Evolutionary conservation across 164 flowering plant species (phyloP).

Genomic region (Vitis rupestris): DNA sequence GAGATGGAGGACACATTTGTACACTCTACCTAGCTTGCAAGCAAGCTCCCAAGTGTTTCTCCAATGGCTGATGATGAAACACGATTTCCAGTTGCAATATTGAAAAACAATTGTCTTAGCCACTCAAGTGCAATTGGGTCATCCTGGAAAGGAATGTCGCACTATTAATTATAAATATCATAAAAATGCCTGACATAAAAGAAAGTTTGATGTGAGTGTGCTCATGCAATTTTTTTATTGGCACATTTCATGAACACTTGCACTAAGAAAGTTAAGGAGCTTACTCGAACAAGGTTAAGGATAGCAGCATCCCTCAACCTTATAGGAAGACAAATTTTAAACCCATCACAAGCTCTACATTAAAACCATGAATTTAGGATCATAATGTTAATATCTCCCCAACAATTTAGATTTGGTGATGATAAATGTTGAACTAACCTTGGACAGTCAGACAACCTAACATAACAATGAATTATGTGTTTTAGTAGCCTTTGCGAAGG

Average conservation of each 20-base stretch:
- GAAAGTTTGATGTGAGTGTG: no score
- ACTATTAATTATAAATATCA: not conserved
- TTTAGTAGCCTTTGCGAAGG: constrained; percentile 23
- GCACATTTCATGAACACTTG: no score
- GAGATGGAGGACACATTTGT: not conserved
- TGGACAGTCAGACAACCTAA: constrained; percentile 22
- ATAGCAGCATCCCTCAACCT: constrained; percentile 14
- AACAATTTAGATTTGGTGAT: not conserved
- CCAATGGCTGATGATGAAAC: not conserved
- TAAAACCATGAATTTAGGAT: not conserved
- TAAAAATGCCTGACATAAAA: not conserved
- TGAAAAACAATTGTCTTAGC: constrained; percentile 1
- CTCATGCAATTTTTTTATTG: no score
- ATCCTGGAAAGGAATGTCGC: not conserved
- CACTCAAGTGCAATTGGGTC: constrained; percentile 5
- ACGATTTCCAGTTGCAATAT: not conserved
- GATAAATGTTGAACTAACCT: constrained; percentile 20
- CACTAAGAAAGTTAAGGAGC: constrained; percentile 1
- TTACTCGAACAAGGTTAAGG: constrained; percentile 11
- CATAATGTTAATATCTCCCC: not conserved
- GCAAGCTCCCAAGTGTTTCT: not conserved
- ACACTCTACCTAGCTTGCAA: not conserved
- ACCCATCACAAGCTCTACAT: constrained; percentile 24
- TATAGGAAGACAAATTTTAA: constrained; percentile 14
- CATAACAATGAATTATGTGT: constrained; percentile 28